Conservation (phyloP, 176 grass and related monocot genomes). For the Hyparrhenia diplandra region DNA sequence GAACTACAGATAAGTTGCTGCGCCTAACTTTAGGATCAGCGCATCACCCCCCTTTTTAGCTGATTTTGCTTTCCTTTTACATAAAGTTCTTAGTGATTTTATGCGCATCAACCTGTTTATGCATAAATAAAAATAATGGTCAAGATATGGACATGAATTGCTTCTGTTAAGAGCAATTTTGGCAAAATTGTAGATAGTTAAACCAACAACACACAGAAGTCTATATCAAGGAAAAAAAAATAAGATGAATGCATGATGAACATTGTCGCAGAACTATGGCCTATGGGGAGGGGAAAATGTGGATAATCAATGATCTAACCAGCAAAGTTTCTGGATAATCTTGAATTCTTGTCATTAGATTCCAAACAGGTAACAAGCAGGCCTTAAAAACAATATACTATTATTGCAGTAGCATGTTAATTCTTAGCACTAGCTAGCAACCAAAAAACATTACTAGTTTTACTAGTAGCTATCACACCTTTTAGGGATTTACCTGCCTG, state of each 20-base stretch:
- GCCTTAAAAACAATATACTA: no score
- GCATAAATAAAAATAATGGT: slow-evolving; percentile 23
- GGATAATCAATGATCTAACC: slow-evolving; percentile 10
- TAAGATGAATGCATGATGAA: slow-evolving; percentile 8
- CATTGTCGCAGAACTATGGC: background rate
- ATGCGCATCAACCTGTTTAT: slow-evolving; percentile 86
- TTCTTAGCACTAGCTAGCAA: no score
- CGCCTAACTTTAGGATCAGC: slow-evolving; percentile 74
- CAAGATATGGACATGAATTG: slow-evolving; percentile 15
- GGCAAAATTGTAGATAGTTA: slow-evolving; percentile 12
- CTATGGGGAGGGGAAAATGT: background rate
- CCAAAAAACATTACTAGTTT: no score
- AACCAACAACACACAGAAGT: background rate
- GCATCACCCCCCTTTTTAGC: slow-evolving; percentile 57
- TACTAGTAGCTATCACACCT: no score
- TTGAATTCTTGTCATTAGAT: slow-evolving; percentile 24
- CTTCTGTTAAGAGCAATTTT: slow-evolving; percentile 3
- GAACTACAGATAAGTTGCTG: slow-evolving; percentile 55
- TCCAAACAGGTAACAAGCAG: background rate
- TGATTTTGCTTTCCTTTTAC: slow-evolving; percentile 77
- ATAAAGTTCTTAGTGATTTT: slow-evolving; percentile 82
- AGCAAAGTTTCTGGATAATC: background rate
- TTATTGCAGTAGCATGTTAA: no score
- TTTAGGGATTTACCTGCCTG: no score
- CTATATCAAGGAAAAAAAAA: background rate